These are phyloP conservation scores for Loxodes magnus DNA, from an alignment of 73 alveolate genomes.

Conservation along the genomic window DNA sequence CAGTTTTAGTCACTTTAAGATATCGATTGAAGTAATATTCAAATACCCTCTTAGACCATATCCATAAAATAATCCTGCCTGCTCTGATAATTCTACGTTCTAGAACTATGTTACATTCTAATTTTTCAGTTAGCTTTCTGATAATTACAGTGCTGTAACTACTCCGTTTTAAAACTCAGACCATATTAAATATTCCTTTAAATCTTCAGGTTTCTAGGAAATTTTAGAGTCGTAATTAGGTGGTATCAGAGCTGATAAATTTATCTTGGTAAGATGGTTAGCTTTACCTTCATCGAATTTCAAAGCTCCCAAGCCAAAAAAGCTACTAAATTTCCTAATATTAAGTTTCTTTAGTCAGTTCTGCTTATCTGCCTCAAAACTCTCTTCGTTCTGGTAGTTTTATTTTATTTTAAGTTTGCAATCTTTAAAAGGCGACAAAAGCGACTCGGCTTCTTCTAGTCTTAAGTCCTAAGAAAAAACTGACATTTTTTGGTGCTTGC, in stretches of 20 bases:
- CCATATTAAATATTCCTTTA: constrained; percentile 78
- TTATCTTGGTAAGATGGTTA: constrained; percentile 82
- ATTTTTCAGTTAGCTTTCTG: constrained; percentile 43
- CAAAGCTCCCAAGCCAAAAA: constrained; percentile 93
- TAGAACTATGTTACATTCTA: constrained; percentile 89
- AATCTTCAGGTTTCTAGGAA: constrained; percentile 61
- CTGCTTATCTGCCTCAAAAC: constrained; percentile 62
- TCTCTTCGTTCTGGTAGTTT: constrained; percentile 39
- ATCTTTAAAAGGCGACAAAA: constrained; percentile 23
- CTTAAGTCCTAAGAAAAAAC: constrained; percentile 38
- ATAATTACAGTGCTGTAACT: constrained; percentile 76
- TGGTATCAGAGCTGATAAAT: constrained; percentile 73
- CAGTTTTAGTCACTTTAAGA: too few relatives aligned
- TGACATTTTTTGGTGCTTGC: not conserved
- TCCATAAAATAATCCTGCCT: constrained; percentile 94
- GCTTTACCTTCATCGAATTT: constrained; percentile 78
- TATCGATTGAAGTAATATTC: too few relatives aligned
- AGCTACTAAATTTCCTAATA: constrained; percentile 70
- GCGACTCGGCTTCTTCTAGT: constrained; percentile 30
- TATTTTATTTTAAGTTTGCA: constrained; percentile 30
- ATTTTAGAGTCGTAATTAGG: constrained; percentile 57
- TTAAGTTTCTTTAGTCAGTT: constrained; percentile 64
- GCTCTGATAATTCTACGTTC: constrained; percentile 78
- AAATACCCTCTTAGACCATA: constrained; percentile 90
- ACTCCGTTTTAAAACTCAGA: constrained; percentile 98